Evolutionary conservation across 257 asterid genomes (phyloP).

Genomic region (Solanum commersonii): DNA sequence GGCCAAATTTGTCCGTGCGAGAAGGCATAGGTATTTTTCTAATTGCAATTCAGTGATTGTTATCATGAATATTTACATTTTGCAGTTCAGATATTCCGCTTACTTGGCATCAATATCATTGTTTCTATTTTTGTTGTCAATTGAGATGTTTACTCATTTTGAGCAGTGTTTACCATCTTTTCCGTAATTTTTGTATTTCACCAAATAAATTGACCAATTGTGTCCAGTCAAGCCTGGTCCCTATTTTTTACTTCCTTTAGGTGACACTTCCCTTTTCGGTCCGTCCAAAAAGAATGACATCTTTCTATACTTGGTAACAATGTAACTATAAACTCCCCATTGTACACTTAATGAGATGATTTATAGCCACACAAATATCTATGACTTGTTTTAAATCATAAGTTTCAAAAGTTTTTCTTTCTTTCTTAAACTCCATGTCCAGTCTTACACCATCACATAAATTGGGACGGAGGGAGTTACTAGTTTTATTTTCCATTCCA

Average conservation of each 20-base stretch:
- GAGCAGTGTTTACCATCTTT: neutral
- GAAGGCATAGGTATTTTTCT: constrained; percentile 69
- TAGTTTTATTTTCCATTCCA: neutral
- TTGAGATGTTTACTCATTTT: neutral
- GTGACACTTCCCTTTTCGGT: neutral
- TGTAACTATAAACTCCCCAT: neutral
- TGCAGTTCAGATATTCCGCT: neutral
- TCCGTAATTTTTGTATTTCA: neutral
- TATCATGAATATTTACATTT: neutral
- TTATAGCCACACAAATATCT: neutral
- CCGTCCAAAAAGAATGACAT: neutral
- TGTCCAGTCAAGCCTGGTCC: neutral
- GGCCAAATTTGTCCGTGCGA: constrained; percentile 75
- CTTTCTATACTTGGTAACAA: neutral
- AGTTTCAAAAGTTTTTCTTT: neutral
- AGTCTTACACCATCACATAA: neutral
- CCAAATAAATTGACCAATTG: neutral
- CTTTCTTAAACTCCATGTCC: neutral
- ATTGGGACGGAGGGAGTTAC: neutral
- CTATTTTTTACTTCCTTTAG: neutral
- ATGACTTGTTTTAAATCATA: neutral
- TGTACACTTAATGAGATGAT: neutral
- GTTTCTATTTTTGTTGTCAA: neutral
- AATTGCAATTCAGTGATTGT: neutral
- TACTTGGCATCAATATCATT: neutral